Conservation (phyloP, 352 stramenopile species). For the Elongisporangium anandrum region DNA sequence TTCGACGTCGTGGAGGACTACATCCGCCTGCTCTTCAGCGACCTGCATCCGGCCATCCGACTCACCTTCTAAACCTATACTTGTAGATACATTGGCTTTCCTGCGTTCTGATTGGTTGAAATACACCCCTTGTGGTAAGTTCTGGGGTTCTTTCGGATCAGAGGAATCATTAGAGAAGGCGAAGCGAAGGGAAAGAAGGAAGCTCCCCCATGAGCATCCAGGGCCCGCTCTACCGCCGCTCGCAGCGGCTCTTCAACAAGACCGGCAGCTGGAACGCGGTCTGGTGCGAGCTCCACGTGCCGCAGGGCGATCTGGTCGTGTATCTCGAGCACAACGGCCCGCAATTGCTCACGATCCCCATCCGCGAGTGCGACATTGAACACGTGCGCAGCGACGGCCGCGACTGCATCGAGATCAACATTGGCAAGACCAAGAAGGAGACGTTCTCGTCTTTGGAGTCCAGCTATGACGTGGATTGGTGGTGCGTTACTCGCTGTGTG, state of each 20-base stretch:
- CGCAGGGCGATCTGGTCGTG: slow-evolving; percentile 63
- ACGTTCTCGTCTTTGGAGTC: slow-evolving; percentile 81
- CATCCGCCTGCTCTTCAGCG: slow-evolving; percentile 51
- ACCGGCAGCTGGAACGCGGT: slow-evolving; percentile 75
- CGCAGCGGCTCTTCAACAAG: slow-evolving; percentile 68
- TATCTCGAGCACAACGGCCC: slow-evolving; percentile 55
- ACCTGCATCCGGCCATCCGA: slow-evolving; percentile 40
- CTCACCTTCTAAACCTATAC: slow-evolving; percentile 25
- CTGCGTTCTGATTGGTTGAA: neutral
- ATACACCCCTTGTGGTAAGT: neutral
- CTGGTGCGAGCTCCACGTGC: slow-evolving; percentile 66
- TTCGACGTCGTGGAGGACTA: slow-evolving; percentile 81
- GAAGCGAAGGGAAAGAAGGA: neutral
- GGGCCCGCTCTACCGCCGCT: slow-evolving; percentile 65
- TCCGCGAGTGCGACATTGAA: slow-evolving; percentile 68
- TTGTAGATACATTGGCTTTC: neutral
- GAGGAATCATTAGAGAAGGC: slow-evolving; percentile 1
- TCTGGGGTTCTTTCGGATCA: neutral
- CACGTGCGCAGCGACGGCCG: slow-evolving; percentile 79
- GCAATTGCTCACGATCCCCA: slow-evolving; percentile 46
- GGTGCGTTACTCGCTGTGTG: slow-evolving; percentile 30
- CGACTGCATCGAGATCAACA: slow-evolving; percentile 77
- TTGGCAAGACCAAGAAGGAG: slow-evolving; percentile 69
- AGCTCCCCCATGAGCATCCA: slow-evolving; percentile 46
- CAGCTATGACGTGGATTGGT: slow-evolving; percentile 86